phyloP scores from a whole-genome alignment of 2,329 filamentous ascomycete genomes.

The Paradendryphiella salina region DNA sequence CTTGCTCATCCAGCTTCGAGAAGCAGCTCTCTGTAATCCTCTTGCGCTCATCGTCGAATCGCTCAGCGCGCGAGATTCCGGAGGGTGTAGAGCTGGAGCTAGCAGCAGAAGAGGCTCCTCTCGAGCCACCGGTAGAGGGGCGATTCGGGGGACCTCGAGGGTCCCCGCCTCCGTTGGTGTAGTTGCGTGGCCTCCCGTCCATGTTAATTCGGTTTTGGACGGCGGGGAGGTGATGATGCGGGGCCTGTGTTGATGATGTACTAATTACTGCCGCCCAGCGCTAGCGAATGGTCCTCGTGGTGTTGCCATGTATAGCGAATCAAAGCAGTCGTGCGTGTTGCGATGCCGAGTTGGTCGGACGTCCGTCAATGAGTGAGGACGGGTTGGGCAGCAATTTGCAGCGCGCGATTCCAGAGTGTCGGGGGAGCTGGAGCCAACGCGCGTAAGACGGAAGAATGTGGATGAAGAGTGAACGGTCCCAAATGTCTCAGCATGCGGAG shows the following conservation, averaged over 20 bases:
- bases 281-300: conserved; percentile 17
- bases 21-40: conserved; percentile 96
- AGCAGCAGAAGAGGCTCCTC: conserved; percentile 33
- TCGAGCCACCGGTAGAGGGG: conserved; percentile 32
- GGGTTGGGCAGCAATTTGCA: conserved; percentile 4
- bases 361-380: conserved; percentile 8
- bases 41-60: conserved; percentile 94
- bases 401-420: neutral
- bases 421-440: neutral
- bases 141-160: conserved; percentile 29
- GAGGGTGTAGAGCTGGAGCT: conserved; percentile 34
- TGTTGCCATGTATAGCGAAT: conserved; percentile 29
- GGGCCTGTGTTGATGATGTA: neutral
- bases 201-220: conserved; percentile 22
- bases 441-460: conserved; percentile 5
- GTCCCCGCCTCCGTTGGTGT: conserved; percentile 34
- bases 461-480: conserved; percentile 12
- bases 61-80: conserved; percentile 65
- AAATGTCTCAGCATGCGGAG: conserved; percentile 21
- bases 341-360: conserved; percentile 13
- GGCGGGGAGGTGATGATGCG: neutral
- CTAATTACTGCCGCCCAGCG: conserved; percentile 18
- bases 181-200: conserved; percentile 43
- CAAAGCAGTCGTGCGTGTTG: conserved; percentile 19
- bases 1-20: conserved; percentile 82